Evolutionary conservation across 371 early-diverging fungal genomes (phyloP), one percentile per base, ranked within the genome.

Genomic region (Parasitella parasitica): DNA sequence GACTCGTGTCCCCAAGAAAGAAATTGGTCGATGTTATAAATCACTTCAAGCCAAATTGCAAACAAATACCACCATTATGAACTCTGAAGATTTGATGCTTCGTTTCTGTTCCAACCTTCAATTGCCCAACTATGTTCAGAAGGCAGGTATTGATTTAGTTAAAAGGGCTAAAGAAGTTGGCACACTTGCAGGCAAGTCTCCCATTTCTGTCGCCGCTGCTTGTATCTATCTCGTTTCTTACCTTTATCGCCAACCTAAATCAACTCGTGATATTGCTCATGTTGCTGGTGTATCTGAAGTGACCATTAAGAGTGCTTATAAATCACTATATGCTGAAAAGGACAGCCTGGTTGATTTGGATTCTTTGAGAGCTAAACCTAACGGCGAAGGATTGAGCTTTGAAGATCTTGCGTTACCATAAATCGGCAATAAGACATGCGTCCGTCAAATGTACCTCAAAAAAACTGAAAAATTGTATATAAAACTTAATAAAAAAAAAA

Each of bases 1-100:
- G 63, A 98, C 99, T 1, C 88, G 91, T 41, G 98, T 99, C 3
- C 89, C 93, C 20, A 93, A 92, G 75, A 92, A 91, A 67, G 96
- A 96, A 53, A 91, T 97, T 73, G 94, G 95, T 0, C 85, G 95
- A 13, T 89, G 91, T 57, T 93, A 87, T 81, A 95, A 94, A 74
- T 77, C 86, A 1, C 64, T 97, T 28, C 86, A 88, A 72, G 62
- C 77, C 35, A 85, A 87, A 37, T 78, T 93, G 34, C 86, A 87
- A 43, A 81, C 86, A 4, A 84, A 85, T 27, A 83, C 84, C 2
- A 83, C 86, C 32, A 82, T 88, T 35, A 91, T 92, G 79, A 80
- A 84, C 16, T 81, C 89, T 8, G 90, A 89, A 43, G 90, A 93
- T 59, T 80, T 94, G 57, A 91, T 97, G 86, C 79, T 86, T 16